Base-by-base conservation (phyloP, 768 basidiomycete genomes). In the Amanita phalloides region DNA sequence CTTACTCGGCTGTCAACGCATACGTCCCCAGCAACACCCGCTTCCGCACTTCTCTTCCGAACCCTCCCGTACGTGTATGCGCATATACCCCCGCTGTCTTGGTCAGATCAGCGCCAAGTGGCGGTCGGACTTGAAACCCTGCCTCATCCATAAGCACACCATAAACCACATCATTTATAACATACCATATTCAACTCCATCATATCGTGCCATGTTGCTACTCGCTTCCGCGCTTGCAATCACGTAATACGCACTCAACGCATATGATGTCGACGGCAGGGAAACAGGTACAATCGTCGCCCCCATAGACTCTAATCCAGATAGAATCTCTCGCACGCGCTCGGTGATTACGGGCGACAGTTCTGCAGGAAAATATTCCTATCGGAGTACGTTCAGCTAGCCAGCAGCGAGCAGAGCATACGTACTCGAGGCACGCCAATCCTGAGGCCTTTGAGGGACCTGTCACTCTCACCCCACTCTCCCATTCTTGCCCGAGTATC, bases 191-290 rank as follows among this genome's bases (percentile, higher is more conserved):
- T 85, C 77, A 1, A 93, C 76, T 0, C 94, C 94, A 45, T 94
- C 91, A 60, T 85, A 98, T 37, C 92, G 72, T 3, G 89, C 90
- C 52, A 98, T 70, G 61, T 94, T 96, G 53, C 90, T 93, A 55
- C 88, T 86, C 0, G 94, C 94, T 62, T 97, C 95, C 0, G 95
- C 93, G 54, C 84, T 88, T 1, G 95, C 88, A 13, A 98, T 75
- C n/a, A 96, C 89, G 61, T 97, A 98, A 70, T 98, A 98, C 10
- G 92, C 87, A 51, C 91, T 90, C 4, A 98, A 73, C 0, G 90
- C 89, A 60, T 86, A 86, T 1, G 67, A 62, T 10, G 71, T 76
- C 23, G 66, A 70, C 14, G 90, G 87, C 9, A 97, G 70, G 7
- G 85, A 84, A 0, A 97, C 81, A 0, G 90, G 76, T 1, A 80